Percentiles rank a stretch among this genome's conserved stretches.
Evolutionary conservation across 2,329 filamentous ascomycete species (phyloP).

Genomic region (Coleophoma cylindrospora): DNA sequence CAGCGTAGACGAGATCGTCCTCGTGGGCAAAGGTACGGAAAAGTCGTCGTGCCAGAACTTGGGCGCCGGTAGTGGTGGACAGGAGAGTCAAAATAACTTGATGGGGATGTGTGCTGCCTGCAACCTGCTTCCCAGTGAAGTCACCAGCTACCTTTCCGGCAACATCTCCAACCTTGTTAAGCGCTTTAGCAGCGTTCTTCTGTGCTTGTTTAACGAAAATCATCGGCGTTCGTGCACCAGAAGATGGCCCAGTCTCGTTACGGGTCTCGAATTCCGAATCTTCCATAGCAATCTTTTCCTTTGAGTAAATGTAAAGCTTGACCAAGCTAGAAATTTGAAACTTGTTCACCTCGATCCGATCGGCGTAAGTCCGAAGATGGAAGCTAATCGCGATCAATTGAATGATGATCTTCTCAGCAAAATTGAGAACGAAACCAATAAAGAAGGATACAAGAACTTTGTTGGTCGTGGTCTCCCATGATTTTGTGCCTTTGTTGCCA

Average conservation of each 20-base stretch:
- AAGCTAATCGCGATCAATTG: constrained; percentile 94
- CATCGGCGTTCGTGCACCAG: constrained; percentile 62
- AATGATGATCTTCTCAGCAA: constrained; percentile 87
- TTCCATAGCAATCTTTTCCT: constrained; percentile 59
- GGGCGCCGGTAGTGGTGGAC: constrained; percentile 65
- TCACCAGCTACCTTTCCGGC: constrained; percentile 85
- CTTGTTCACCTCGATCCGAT: constrained; percentile 88
- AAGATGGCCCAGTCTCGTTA: constrained; percentile 27
- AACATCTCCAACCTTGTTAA: constrained; percentile 78
- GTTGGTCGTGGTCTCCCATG: constrained; percentile 75
- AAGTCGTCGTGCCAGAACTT: constrained; percentile 80
- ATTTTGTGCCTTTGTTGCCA: constrained; percentile 43
- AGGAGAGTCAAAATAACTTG: constrained; percentile 81
- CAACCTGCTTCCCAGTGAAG: constrained; percentile 71
- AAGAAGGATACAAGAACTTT: constrained; percentile 86
- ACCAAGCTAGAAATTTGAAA: constrained; percentile 70
- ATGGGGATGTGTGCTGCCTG: constrained; percentile 69
- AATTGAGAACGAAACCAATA: constrained; percentile 73
- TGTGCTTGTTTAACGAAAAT: constrained; percentile 63
- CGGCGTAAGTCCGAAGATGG: constrained; percentile 84
- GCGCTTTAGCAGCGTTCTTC: constrained; percentile 68
- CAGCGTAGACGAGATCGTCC: constrained; percentile 70
- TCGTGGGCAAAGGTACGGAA: constrained; percentile 81
- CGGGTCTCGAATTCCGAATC: constrained; percentile 73
- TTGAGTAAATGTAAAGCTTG: constrained; percentile 61